Conservation (phyloP, 1,284 basidiomycete genomes). For the Sanguinoderma infundibulare region DNA sequence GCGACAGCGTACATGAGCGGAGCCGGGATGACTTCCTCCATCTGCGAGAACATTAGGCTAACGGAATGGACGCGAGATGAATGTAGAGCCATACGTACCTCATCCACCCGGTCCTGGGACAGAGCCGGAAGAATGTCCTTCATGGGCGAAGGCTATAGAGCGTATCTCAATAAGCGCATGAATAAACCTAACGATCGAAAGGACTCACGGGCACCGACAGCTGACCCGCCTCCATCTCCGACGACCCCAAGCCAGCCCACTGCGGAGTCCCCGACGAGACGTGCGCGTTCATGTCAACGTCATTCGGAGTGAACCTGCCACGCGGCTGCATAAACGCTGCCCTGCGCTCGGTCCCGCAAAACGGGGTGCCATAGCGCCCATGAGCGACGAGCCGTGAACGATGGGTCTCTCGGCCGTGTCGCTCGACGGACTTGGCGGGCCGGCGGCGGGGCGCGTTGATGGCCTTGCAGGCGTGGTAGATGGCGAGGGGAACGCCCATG, state of each 20-base stretch:
- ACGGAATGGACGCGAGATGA: background rate
- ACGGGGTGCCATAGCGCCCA: background rate
- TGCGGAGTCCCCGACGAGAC: no score
- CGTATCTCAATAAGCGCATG: background rate
- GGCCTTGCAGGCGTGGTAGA: background rate
- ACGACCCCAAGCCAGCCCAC: no score
- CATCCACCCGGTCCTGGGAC: background rate
- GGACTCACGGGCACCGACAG: background rate
- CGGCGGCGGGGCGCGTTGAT: background rate
- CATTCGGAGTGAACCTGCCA: no score
- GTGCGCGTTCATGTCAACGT: no score
- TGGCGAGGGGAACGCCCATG: background rate
- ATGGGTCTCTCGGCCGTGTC: background rate
- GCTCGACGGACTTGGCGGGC: background rate
- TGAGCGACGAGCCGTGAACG: background rate
- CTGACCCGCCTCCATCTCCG: background rate
- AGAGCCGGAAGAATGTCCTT: background rate
- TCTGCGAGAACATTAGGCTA: background rate
- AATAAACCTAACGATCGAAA: background rate
- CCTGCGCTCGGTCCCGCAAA: background rate
- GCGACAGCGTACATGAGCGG: background rate
- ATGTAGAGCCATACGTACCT: background rate
- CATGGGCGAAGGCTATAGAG: background rate
- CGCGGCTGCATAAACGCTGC: background rate
- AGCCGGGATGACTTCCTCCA: background rate